Evolutionary conservation across 1,284 basidiomycete genomes (phyloP), one percentile per base, ranked within the genome.

Genomic region (Tremellales sp.): DNA sequence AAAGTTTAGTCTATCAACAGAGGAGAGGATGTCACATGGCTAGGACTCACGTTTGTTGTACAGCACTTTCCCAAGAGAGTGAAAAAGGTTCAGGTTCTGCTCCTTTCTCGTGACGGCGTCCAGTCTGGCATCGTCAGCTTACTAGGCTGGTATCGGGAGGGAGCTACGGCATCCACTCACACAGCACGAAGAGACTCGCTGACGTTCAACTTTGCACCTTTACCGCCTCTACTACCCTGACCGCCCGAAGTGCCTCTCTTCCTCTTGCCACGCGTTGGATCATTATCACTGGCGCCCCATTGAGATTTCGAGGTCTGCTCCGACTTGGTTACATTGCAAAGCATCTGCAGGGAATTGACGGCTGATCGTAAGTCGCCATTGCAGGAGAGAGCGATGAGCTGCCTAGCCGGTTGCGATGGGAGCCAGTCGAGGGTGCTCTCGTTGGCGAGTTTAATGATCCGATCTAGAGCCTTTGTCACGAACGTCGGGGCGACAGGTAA

Each of bases 351-450:
- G 0, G 86, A 84, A 82, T 93, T 97, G 54, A 96, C 81, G 0
- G 93, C 94, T 50, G 87, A 89, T 35, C 94, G 79, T 17, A 98
- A 86, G 65, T 98, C 94, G 0, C 94, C 94, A 61, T 86, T 86
- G 0, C 87, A 81, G 0, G 86, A 82, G 39, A 85, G 82, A 2
- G 91, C 81, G 46, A 97, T 80, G 4, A 84, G 71, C 48, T 92
- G n/a, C n/a, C n/a, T n/a, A n/a, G n/a, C n/a, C n/a, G n/a, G n/a
- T n/a, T n/a, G n/a, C n/a, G n/a, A n/a, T n/a, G n/a, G n/a, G n/a
- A n/a, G n/a, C n/a, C n/a, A n/a, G n/a, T n/a, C n/a, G n/a, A n/a
- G n/a, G n/a, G n/a, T n/a, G n/a, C n/a, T n/a, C n/a, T n/a, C n/a
- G n/a, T n/a, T n/a, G n/a, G 70, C 84, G 77, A 40, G 62, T 68